Evolutionary conservation across 768 basidiomycete species (phyloP).

Genomic region (Phylloporus sp.): DNA sequence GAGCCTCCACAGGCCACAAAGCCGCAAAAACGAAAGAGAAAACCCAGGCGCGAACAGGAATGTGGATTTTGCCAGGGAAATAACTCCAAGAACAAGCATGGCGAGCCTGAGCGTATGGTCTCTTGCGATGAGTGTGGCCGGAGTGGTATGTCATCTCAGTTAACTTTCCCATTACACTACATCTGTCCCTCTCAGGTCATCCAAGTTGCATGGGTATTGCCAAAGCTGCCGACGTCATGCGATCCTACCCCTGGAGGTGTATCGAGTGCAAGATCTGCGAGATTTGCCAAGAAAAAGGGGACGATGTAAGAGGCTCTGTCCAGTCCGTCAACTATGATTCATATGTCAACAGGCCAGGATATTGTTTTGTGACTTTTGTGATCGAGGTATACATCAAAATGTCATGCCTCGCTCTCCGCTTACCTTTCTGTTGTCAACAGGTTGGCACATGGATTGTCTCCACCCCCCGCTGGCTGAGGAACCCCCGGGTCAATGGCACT

Average conservation of each 20-base stretch:
- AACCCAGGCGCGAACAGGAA: conserved; percentile 50
- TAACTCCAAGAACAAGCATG: conserved; percentile 53
- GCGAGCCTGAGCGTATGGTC: conserved; percentile 63
- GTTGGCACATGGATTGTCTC: conserved; percentile 85
- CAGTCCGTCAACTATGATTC: conserved; percentile 17
- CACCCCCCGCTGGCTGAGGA: conserved; percentile 63
- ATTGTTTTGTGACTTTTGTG: conserved; percentile 91
- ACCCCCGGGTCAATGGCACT: conserved; percentile 78
- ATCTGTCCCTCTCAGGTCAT: conserved; percentile 52
- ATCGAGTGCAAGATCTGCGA: conserved; percentile 92
- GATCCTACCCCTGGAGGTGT: conserved; percentile 81
- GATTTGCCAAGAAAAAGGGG: conserved; percentile 77
- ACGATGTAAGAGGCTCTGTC: conserved; percentile 63
- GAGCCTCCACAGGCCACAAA: conserved; percentile 41
- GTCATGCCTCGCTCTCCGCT: conserved; percentile 1
- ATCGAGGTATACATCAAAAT: conserved; percentile 57
- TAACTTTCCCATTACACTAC: neutral
- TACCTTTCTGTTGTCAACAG: conserved; percentile 32
- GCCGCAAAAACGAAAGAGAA: conserved; percentile 45
- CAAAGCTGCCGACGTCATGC: conserved; percentile 56
- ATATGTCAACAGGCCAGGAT: conserved; percentile 57
- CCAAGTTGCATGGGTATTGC: conserved; percentile 76
- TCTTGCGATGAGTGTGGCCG: conserved; percentile 81
- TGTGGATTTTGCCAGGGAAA: conserved; percentile 81
- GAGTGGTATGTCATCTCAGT: conserved; percentile 55